Base-by-base conservation (phyloP, 1,139 yeast genomes). In the Candida mesenterica region DNA sequence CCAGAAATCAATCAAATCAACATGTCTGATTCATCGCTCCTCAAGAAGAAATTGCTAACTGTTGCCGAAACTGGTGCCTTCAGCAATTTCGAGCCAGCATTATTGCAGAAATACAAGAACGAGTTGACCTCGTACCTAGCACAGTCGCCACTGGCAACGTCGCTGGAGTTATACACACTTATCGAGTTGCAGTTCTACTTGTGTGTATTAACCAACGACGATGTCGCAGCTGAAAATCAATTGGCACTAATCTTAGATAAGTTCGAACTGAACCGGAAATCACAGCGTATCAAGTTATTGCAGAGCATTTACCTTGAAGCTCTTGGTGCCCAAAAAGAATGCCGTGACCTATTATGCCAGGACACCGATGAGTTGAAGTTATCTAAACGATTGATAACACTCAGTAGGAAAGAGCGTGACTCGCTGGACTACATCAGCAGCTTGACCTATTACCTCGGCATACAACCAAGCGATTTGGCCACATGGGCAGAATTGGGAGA, bases 401-500 rank as follows among this genome's bases (percentile, higher is more conserved):
- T 60, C 39, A 53, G 62, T 30, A 48, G 68, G 19, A 46, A 46
- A 22, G 36, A 39, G 10, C 46, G 42, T 19, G 50, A 48, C 15
- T 31, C 40, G 15, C 40, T 42, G 16, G 45, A 36, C 5, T 82
- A 78, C 51, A 70, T 80, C 30, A 60, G 62, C 31, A 74, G 70
- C 42, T 65, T 85, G 43, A 57, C 62, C 24, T 64, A 60, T 39
- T 75, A 72, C 48, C 57, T 81, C 35, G 75, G 75, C 33, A 54
- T 68, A 36, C 77, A 73, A 46, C 96, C 97, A 1, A 58, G 80
- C 20, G 97, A 92, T 57, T 63, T 76, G 5, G 78, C 82, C 45
- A 65, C 86, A 1, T 88, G 95, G 95, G 71, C 79, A 31, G 95
- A 86, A 58, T 65, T 88, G 40, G 84, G 80, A 4, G 76, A 78